phyloP scores from a whole-genome alignment of 129 eudicot genomes.

The Arctium minus region DNA sequence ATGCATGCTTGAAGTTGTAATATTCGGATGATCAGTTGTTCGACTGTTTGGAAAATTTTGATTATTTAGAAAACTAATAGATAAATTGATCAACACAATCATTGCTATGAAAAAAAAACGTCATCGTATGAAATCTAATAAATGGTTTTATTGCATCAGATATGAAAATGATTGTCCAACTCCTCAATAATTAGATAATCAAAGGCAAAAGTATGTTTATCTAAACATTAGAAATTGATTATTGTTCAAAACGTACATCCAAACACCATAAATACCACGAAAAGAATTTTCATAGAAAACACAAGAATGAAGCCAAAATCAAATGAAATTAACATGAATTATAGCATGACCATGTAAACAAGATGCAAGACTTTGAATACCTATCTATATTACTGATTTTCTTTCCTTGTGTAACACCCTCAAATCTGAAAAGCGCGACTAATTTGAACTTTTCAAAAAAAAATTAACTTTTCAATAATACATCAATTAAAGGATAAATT shows the following conservation, averaged over 20 bases:
- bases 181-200: background rate
- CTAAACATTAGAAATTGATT: too few relatives aligned
- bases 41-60: background rate
- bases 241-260: background rate
- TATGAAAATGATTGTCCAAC: background rate
- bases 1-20: background rate
- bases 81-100: background rate
- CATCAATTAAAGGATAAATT: too few relatives aligned
- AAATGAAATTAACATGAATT: background rate
- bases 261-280: background rate
- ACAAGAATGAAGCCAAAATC: background rate
- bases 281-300: background rate
- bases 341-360: background rate
- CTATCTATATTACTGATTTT: background rate
- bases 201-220: too few relatives aligned
- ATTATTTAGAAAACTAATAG: background rate
- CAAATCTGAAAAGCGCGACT: too few relatives aligned
- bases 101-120: background rate
- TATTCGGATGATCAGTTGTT: background rate
- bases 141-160: background rate
- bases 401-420: background rate
- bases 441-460: too few relatives aligned
- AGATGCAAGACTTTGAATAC: background rate
- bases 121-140: background rate
- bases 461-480: too few relatives aligned